phyloP scores from a whole-genome alignment of 2,329 filamentous ascomycete species.

The Fusarium xylarioides region DNA sequence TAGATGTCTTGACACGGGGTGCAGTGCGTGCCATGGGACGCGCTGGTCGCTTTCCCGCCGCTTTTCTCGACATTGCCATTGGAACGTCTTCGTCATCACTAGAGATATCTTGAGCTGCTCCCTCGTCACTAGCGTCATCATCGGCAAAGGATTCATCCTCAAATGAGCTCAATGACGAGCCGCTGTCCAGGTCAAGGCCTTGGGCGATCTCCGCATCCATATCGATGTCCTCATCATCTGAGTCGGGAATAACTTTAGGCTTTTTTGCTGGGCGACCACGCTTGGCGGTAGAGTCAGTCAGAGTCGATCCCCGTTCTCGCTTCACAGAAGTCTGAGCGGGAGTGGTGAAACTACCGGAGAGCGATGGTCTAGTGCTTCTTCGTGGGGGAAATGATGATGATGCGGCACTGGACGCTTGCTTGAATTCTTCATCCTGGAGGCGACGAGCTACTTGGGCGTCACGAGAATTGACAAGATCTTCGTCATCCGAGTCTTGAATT shows the following conservation, averaged over 20 bases:
- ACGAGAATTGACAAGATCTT: slow-evolving; percentile 39
- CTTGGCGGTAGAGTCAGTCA: slow-evolving; percentile 25
- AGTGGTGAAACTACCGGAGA: neutral
- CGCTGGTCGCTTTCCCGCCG: slow-evolving; percentile 4
- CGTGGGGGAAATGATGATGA: slow-evolving; percentile 18
- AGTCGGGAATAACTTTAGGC: slow-evolving; percentile 43
- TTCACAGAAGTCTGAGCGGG: slow-evolving; percentile 32
- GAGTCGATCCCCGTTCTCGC: slow-evolving; percentile 40
- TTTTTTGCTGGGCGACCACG: slow-evolving; percentile 44
- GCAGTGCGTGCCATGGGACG: neutral
- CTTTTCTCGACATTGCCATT: slow-evolving; percentile 22
- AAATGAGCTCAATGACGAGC: slow-evolving; percentile 10
- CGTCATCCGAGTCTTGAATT: slow-evolving; percentile 54
- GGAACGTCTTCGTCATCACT: slow-evolving; percentile 46
- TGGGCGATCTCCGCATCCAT: slow-evolving; percentile 46
- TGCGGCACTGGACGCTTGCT: slow-evolving; percentile 10
- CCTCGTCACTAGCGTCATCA: slow-evolving; percentile 28
- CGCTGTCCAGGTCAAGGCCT: slow-evolving; percentile 29
- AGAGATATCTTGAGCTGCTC: slow-evolving; percentile 25
- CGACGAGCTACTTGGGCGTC: slow-evolving; percentile 48
- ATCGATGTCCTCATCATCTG: slow-evolving; percentile 45
- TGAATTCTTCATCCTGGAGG: slow-evolving; percentile 48
- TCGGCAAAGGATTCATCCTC: slow-evolving; percentile 28
- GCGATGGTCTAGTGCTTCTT: slow-evolving; percentile 18
- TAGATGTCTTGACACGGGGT: neutral